Base-by-base conservation (phyloP, 2,329 filamentous ascomycete species). In the Diplodia scrobiculata region DNA sequence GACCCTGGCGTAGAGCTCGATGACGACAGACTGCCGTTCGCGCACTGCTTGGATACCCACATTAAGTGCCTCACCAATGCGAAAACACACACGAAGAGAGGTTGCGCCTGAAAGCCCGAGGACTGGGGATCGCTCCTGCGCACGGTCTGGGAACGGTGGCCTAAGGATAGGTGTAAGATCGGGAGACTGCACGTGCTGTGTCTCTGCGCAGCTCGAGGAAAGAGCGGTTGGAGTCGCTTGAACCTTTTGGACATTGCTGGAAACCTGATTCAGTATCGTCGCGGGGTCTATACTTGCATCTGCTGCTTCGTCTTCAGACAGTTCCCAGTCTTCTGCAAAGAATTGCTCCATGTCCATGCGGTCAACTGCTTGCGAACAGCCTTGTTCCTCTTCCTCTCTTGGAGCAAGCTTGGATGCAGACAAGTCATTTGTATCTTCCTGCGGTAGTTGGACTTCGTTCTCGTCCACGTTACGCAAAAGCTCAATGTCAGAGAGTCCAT, bases 1-100 rank as follows among this genome's bases (percentile, higher is more conserved):
- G 0, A 90, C 84, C 29, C 85, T 81, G 3, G 86, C 87, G 71
- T 87, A 91, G 0, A 91, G 75, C 72, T 90, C 88, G 67, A 90
- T 82, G 0, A 84, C 64, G 6, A 81, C 73, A 3, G 79, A 79
- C 62, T 84, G 81, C 51, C 83, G 80, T 17, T 78, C 78, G 54
- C 86, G 77, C 2, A 76, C 75, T 13, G 79, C 79, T 62, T 79
- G 79, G 60, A 74, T 76, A 41, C 82, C 83, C 54, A 80, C 79
- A 58, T 81, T 83, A 55, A 86, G 73, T 66, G 89, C 83, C 71
- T 90, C 86, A 3, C 84, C 84, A 27, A 89, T 80, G 29, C 87
- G 82, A 70, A 91, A 90, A 72, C 87, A 90, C 0, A 84, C 86
- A 11, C 85, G 82, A 13, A 88, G 76, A 6, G 83, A 67, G 0